Percentiles rank a stretch among this genome's conserved stretches.
phyloP scores from a whole-genome alignment of 306 rosid species.

The Fragaria nilgerrensis region DNA sequence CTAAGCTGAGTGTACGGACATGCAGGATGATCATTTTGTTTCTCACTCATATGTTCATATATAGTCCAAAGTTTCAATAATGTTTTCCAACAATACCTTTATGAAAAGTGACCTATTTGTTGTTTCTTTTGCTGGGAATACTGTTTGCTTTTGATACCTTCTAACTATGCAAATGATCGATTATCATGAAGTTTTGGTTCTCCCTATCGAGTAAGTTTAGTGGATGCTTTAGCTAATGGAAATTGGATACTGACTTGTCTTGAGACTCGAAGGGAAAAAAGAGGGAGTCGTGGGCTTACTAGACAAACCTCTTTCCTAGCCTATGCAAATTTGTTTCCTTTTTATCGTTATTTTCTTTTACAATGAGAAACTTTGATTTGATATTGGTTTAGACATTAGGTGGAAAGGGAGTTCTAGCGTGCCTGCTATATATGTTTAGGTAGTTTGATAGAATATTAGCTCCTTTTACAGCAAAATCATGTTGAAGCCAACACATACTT shows the following conservation, averaged over 20 bases:
- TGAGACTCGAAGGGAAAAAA: background rate
- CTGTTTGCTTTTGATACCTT: background rate
- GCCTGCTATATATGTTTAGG: background rate
- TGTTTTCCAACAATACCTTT: background rate
- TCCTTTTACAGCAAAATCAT: background rate
- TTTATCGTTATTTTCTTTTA: no score
- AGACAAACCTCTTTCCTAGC: background rate
- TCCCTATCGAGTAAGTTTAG: background rate
- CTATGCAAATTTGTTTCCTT: background rate
- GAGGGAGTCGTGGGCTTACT: background rate
- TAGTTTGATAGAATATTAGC: background rate
- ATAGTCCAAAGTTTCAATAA: background rate
- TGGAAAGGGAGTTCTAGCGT: no score
- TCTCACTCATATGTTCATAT: background rate
- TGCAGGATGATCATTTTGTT: background rate
- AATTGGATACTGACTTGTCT: background rate
- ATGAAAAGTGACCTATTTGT: background rate
- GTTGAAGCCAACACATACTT: background rate
- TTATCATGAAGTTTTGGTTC: background rate
- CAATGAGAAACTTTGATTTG: background rate
- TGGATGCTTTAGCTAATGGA: background rate
- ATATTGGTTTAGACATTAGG: background rate
- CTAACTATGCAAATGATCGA: background rate
- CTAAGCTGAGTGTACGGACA: background rate
- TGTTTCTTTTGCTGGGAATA: background rate